Conservation (phyloP, 176 grass and related monocot species). For the Aegilops tauschii region DNA sequence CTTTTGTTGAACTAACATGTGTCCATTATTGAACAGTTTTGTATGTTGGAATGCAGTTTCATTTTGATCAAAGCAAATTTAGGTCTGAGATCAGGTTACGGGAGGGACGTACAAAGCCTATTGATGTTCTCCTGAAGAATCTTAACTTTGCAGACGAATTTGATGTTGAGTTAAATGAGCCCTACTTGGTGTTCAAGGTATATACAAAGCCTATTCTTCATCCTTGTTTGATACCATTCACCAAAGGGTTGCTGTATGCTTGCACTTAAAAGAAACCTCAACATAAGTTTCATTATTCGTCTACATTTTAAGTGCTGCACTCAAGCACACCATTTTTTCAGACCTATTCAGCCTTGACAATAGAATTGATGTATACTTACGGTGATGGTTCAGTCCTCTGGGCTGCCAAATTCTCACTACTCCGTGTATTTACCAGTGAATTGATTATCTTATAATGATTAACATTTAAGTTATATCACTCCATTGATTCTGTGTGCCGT, state of each 20-base stretch:
- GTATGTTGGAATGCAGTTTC: slow-evolving; percentile 58
- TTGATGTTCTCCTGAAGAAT: slow-evolving; percentile 95
- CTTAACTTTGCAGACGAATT: slow-evolving; percentile 74
- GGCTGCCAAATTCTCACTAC: neutral
- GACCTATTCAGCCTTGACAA: neutral
- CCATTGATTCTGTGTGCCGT: neutral
- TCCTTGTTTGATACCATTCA: neutral
- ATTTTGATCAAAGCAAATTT: slow-evolving; percentile 99
- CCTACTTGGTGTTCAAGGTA: slow-evolving; percentile 97
- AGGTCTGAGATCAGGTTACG: slow-evolving; percentile 90
- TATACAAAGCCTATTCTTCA: neutral
- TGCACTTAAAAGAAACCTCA: neutral
- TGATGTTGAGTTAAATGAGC: slow-evolving; percentile 94
- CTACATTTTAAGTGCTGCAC: slow-evolving; percentile 5
- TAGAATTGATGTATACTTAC: neutral
- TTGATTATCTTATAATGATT: neutral
- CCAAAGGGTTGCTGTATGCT: neutral
- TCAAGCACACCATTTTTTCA: neutral
- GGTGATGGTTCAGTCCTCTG: neutral
- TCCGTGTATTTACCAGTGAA: neutral
- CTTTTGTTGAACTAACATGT: slow-evolving; percentile 14
- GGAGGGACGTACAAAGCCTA: slow-evolving; percentile 93
- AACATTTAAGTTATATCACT: slow-evolving; percentile 6
- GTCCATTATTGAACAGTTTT: slow-evolving; percentile 27
- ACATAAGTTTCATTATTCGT: neutral